Conservation (phyloP, 352 stramenopile genomes). For the Phytophthora ramorum region DNA sequence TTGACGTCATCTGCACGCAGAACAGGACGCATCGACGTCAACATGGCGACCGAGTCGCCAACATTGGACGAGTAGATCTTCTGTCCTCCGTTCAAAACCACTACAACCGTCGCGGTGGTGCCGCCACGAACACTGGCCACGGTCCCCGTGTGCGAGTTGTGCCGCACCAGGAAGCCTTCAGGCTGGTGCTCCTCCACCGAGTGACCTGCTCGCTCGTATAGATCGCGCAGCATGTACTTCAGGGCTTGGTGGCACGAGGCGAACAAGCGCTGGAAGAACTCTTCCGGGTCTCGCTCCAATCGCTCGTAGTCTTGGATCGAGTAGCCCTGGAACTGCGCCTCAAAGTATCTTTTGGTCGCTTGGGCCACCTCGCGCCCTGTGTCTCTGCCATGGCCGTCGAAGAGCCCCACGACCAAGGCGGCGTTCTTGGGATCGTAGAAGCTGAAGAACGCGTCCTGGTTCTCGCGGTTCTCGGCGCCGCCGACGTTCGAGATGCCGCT, state of each 20-base stretch:
- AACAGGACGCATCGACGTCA: conserved; percentile 37
- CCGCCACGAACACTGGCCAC: conserved; percentile 89
- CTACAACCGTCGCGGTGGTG: conserved; percentile 86
- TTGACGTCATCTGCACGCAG: conserved; percentile 42
- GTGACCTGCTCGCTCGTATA: conserved; percentile 70
- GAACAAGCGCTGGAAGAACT: conserved; percentile 61
- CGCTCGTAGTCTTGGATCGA: conserved; percentile 49
- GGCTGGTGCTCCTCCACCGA: conserved; percentile 61
- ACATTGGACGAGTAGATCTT: conserved; percentile 87
- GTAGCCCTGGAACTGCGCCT: conserved; percentile 63
- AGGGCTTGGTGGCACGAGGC: conserved; percentile 66
- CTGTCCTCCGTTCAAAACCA: conserved; percentile 70
- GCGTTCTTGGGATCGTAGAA: conserved; percentile 45
- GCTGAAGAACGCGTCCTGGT: conserved; percentile 92
- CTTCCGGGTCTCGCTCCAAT: conserved; percentile 63
- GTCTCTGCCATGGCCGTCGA: conserved; percentile 89
- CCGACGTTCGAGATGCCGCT: conserved; percentile 69
- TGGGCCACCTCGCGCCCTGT: conserved; percentile 72
- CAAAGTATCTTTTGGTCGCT: conserved; percentile 68
- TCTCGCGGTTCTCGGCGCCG: conserved; percentile 61
- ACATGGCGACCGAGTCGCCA: conserved; percentile 72
- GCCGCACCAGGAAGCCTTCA: conserved; percentile 69
- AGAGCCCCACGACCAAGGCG: conserved; percentile 74
- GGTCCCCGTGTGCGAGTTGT: conserved; percentile 39
- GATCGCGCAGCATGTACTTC: conserved; percentile 60